These are phyloP conservation scores for Fusarium albosuccineum DNA, from an alignment of 2,329 filamentous ascomycete genomes.

Conservation along the genomic window DNA sequence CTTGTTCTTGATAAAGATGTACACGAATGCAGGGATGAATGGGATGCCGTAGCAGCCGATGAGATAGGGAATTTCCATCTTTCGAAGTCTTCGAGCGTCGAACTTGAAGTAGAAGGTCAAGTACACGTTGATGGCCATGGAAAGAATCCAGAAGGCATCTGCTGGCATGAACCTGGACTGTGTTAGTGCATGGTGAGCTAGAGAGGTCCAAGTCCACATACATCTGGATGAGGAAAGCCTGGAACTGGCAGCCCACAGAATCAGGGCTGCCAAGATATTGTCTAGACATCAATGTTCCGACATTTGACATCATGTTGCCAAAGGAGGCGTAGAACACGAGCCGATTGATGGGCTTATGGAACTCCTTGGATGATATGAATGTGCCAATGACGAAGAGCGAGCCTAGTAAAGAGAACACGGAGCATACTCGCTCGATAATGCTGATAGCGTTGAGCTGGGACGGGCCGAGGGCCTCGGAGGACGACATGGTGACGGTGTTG, in stretches of 20 bases:
- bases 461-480: conserved; percentile 23
- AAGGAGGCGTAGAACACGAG: conserved; percentile 87
- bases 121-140: conserved; percentile 88
- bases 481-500: conserved; percentile 32
- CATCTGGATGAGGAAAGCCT: conserved; percentile 87
- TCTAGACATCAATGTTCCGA: conserved; percentile 80
- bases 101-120: conserved; percentile 84
- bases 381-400: conserved; percentile 79
- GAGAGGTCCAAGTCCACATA: conserved; percentile 55
- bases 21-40: conserved; percentile 75
- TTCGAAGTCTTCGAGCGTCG: conserved; percentile 72
- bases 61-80: conserved; percentile 79
- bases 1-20: conserved; percentile 71
- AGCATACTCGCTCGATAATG: conserved; percentile 75
- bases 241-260: conserved; percentile 75
- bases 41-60: conserved; percentile 79
- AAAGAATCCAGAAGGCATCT: conserved; percentile 81
- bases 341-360: conserved; percentile 89
- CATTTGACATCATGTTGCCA: conserved; percentile 83
- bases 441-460: conserved; percentile 68
- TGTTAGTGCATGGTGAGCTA: conserved; percentile 29
- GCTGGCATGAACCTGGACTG: conserved; percentile 79
- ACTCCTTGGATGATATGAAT: conserved; percentile 75
- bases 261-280: conserved; percentile 64
- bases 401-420: conserved; percentile 77